Percentiles rank a stretch among this genome's conserved stretches.
Conservation (phyloP, 768 basidiomycete genomes). For the Chalciporus piperatus region DNA sequence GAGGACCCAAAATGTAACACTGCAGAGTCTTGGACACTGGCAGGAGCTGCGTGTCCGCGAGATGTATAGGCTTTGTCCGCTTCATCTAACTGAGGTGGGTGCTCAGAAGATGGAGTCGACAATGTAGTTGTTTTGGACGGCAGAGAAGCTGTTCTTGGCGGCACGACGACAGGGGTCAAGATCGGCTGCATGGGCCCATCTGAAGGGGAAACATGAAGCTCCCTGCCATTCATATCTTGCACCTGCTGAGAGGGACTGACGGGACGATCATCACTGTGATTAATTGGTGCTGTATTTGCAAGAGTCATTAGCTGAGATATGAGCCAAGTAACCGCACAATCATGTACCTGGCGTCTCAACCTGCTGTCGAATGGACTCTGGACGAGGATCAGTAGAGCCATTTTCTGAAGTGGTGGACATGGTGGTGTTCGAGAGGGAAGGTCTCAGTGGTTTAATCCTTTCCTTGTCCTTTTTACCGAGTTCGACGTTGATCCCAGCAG, state of each 20-base stretch:
- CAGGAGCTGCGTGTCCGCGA: conserved; percentile 4
- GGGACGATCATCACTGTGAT: conserved; percentile 22
- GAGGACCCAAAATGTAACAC: conserved; percentile 4
- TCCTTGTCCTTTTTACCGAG: conserved; percentile 29
- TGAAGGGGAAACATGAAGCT: conserved; percentile 5
- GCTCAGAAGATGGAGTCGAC: conserved; percentile 13
- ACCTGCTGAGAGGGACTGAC: conserved; percentile 15
- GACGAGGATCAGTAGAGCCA: conserved; percentile 25
- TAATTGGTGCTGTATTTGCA: conserved; percentile 2
- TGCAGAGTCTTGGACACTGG: conserved; percentile 3
- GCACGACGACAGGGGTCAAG: conserved; percentile 14
- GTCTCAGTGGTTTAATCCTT: conserved; percentile 14
- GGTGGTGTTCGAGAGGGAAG: conserved; percentile 24
- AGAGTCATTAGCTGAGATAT: not conserved
- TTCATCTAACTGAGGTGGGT: conserved; percentile 28
- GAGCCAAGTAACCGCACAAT: not conserved
- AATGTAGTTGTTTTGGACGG: conserved; percentile 11
- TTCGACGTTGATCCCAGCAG: conserved; percentile 41
- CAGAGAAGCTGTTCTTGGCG: conserved; percentile 23
- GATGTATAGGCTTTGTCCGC: conserved; percentile 1
- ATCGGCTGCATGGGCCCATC: not conserved
- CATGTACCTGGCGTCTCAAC: conserved; percentile 37
- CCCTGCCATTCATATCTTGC: conserved; percentile 11
- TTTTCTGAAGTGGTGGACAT: conserved; percentile 18
- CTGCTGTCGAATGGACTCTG: conserved; percentile 19